Conservation (phyloP, 1,139 yeast species). For the Suhomyces terraborum region DNA sequence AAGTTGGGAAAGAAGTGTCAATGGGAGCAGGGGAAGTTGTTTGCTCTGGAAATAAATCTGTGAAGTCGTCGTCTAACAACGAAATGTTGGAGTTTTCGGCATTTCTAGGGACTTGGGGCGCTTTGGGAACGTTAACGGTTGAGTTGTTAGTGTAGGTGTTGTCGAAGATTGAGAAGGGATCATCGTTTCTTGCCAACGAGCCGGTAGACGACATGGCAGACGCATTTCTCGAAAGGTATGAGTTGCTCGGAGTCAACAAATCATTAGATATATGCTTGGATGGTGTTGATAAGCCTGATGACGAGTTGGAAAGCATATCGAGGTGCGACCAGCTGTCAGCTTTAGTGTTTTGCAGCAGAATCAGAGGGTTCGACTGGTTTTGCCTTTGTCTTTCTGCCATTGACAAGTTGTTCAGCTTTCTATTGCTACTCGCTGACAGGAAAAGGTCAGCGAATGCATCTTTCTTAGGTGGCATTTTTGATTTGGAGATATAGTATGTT, state of each 20-base stretch:
- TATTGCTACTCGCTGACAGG: constrained; percentile 32
- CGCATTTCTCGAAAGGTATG: constrained; percentile 2
- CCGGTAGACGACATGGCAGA: constrained; percentile 12
- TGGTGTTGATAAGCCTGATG: constrained; percentile 10
- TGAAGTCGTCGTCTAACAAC: constrained; percentile 47
- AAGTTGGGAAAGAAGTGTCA: not conserved
- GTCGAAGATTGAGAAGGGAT: constrained; percentile 25
- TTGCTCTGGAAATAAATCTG: constrained; percentile 33
- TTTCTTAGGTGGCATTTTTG: constrained; percentile 38
- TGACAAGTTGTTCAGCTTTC: constrained; percentile 19
- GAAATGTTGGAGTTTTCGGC: constrained; percentile 2
- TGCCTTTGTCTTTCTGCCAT: constrained; percentile 26
- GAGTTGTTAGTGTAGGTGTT: constrained; percentile 3
- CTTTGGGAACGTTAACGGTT: not conserved
- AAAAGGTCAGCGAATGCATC: constrained; percentile 53
- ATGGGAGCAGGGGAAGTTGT: not conserved
- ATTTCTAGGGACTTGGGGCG: not conserved
- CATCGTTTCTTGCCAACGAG: constrained; percentile 11
- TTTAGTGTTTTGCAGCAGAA: constrained; percentile 11
- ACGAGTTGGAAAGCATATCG: constrained; percentile 18
- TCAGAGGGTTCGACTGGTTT: constrained; percentile 5
- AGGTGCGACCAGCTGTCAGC: constrained; percentile 24
- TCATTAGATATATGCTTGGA: not conserved
- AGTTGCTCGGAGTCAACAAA: constrained; percentile 14
- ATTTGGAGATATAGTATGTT: not conserved